A percentile compares a stretch with the other conserved stretches of the same genome.
These are phyloP conservation scores for Aureobasidium subglaciale DNA, from an alignment of 2,329 filamentous ascomycete genomes.

Conservation along the genomic window DNA sequence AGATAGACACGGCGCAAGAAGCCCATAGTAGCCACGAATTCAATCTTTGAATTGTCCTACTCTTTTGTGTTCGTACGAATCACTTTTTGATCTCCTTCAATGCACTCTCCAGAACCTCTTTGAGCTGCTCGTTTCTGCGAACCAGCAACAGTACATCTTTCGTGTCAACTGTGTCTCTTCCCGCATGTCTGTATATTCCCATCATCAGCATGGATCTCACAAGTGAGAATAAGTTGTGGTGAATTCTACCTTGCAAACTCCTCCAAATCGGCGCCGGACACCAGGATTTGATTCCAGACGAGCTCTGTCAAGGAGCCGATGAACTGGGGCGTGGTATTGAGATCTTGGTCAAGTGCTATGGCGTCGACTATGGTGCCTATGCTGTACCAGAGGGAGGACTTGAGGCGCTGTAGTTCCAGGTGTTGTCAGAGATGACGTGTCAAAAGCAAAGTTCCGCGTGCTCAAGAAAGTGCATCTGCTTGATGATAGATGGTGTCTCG, in stretches of 20 bases:
- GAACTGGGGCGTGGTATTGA: constrained; percentile 64
- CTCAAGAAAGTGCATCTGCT: too few species aligned
- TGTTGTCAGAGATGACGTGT: neutral
- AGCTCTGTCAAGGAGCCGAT: constrained; percentile 66
- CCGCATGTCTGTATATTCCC: constrained; percentile 60
- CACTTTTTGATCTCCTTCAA: neutral
- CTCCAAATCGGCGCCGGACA: constrained; percentile 49
- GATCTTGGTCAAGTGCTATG: constrained; percentile 62
- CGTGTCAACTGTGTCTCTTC: constrained; percentile 69
- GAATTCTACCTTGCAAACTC: constrained; percentile 52
- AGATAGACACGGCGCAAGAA: too few species aligned
- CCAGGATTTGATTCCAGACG: constrained; percentile 69
- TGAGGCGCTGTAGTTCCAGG: constrained; percentile 55
- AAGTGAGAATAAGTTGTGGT: constrained; percentile 18
- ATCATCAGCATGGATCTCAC: neutral
- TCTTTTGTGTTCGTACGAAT: neutral
- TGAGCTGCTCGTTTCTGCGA: constrained; percentile 77
- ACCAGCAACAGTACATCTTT: constrained; percentile 85
- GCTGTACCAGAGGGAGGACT: constrained; percentile 76
- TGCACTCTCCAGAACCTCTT: constrained; percentile 60
- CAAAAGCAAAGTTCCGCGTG: too few species aligned
- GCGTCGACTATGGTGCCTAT: constrained; percentile 86
- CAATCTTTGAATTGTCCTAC: neutral
- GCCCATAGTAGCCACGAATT: too few species aligned
- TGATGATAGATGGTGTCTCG: too few species aligned